Evolutionary conservation across 164 flowering plant genomes (phyloP).

Genomic region (Cinnamomum micranthum): DNA sequence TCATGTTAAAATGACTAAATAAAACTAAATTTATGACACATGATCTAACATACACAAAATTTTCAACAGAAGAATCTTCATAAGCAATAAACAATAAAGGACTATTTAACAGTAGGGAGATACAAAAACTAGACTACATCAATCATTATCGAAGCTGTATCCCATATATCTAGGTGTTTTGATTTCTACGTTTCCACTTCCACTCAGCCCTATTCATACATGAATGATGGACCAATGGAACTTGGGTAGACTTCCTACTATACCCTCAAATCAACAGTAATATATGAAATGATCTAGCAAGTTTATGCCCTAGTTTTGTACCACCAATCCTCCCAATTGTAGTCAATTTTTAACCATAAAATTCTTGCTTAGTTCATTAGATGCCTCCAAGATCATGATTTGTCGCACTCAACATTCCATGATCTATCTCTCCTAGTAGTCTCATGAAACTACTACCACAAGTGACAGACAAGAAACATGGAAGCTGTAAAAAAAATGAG

Average conservation of each 20-base stretch:
- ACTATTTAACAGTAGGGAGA: too few species aligned
- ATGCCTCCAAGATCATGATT: neutral
- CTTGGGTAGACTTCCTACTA: neutral
- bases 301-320: neutral
- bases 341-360: neutral
- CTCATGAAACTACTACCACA: neutral
- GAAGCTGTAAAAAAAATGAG: neutral
- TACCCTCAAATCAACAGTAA: neutral
- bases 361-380: neutral
- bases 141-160: too few species aligned
- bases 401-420: neutral
- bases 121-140: too few species aligned
- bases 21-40: too few species aligned
- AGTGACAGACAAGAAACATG: neutral
- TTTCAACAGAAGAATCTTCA: too few species aligned
- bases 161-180: too few species aligned
- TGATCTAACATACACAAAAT: too few species aligned
- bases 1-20: too few species aligned
- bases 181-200: too few species aligned
- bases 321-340: neutral
- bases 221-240: neutral
- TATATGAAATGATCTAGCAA: neutral
- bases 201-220: too few species aligned
- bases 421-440: neutral
- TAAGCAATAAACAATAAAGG: too few species aligned